These are phyloP conservation scores for Magnusiomyces fungicola DNA, from an alignment of 1,139 yeast species.

Conservation along the genomic window DNA sequence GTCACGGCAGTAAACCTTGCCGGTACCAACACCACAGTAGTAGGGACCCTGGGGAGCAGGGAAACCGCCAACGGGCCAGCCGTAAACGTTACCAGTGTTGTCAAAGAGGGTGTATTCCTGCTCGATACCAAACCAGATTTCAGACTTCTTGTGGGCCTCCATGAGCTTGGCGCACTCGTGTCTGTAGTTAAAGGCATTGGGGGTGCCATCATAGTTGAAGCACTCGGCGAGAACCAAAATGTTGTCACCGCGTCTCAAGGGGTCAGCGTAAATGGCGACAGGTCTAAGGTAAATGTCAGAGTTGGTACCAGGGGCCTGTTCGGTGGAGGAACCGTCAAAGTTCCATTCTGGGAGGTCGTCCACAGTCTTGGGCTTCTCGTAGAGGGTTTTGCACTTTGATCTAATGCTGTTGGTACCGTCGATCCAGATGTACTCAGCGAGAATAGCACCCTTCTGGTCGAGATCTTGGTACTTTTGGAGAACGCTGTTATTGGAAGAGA, in stretches of 20 bases:
- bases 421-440: constrained; percentile 98
- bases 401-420: constrained; percentile 89
- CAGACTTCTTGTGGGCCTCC: constrained; percentile 82
- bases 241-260: constrained; percentile 97
- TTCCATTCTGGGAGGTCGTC: constrained; percentile 98
- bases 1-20: constrained; percentile 96
- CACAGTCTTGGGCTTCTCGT: constrained; percentile 57
- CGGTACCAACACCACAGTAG: constrained; percentile 99
- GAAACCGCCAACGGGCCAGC: constrained; percentile 99
- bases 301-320: constrained; percentile 97
- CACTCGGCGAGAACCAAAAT: constrained; percentile 91
- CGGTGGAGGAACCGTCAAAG: constrained; percentile 97
- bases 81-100: constrained; percentile 81
- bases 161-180: constrained; percentile 94
- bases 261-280: constrained; percentile 88
- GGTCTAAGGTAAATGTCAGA: constrained; percentile 94
- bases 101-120: constrained; percentile 97
- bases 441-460: constrained; percentile 76
- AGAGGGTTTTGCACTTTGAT: constrained; percentile 87
- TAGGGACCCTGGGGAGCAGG: constrained; percentile 99
- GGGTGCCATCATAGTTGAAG: constrained; percentile 98
- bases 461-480: constrained; percentile 76
- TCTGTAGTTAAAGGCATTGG: constrained; percentile 97
- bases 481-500: constrained; percentile 28
- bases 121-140: constrained; percentile 96